Evolutionary conservation across 306 rosid genomes (phyloP).

Genomic region (Alnus rubra): DNA sequence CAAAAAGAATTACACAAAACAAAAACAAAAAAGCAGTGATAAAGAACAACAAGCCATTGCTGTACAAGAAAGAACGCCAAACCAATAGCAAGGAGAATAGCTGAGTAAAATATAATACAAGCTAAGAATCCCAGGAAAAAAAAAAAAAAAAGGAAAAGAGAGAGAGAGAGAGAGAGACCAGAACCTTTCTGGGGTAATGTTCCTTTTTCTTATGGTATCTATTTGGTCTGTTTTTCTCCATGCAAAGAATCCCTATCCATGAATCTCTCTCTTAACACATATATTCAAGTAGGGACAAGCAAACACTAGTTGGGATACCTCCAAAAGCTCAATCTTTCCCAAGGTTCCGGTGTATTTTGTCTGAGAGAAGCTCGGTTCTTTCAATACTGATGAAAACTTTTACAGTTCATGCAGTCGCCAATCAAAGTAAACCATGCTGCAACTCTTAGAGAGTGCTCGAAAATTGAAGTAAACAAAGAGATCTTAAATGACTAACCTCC

Average conservation of each 20-base stretch:
- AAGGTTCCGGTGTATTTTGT: slow-evolving; percentile 41
- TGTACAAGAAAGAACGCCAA: background rate
- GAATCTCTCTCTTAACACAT: slow-evolving; percentile 29
- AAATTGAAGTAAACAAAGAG: slow-evolving; percentile 23
- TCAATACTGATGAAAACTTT: slow-evolving; percentile 11
- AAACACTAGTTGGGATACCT: slow-evolving; percentile 23
- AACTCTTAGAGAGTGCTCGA: slow-evolving; percentile 21
- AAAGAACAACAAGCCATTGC: slow-evolving; percentile 11
- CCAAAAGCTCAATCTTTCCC: slow-evolving; percentile 48
- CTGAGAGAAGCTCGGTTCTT: slow-evolving; percentile 28
- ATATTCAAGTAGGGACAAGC: slow-evolving; percentile 39
- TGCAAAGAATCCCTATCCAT: slow-evolving; percentile 48
- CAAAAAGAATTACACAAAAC: background rate
- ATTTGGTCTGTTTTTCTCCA: slow-evolving; percentile 23
- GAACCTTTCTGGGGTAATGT: slow-evolving; percentile 40
- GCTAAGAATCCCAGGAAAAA: too few species aligned
- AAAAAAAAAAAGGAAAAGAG: slow-evolving; percentile 32
- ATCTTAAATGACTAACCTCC: slow-evolving; percentile 9
- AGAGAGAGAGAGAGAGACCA: slow-evolving; percentile 32
- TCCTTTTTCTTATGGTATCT: slow-evolving; percentile 29
- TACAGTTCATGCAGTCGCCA: slow-evolving; percentile 13
- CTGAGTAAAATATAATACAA: too few species aligned
- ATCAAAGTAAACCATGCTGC: background rate
- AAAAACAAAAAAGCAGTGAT: background rate
- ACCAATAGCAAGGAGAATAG: slow-evolving; percentile 4